Base-by-base conservation (phyloP, 192 early-diverging fungal genomes). In the Backusella parvicylindrica region DNA sequence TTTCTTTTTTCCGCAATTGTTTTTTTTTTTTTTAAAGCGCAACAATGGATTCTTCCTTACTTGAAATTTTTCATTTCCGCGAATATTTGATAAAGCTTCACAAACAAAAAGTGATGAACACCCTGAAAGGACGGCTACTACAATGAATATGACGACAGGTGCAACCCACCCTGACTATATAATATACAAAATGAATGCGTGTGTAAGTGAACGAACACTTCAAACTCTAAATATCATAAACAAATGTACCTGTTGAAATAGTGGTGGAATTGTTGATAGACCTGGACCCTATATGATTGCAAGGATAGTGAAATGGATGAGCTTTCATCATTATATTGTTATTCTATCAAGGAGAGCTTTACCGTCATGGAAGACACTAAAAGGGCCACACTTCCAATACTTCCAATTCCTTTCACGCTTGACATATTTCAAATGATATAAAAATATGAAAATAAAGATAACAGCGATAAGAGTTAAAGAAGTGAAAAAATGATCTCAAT, bases 41-140 rank as follows among this genome's bases (percentile, higher is more conserved):
- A 47, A 47, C 43, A 47, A 47, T 47, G 18, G 18, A 47, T 6
- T 47, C 6, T n/a, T n/a, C n/a, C 18, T n/a, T 36, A 89, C 90
- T 71, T 92, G 90, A 67, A 92, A 90, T 68, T 82, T 81, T 50
- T 91, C 87, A 77, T 94, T 94, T 18, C 91, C 92, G 2, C 86
- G 84, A 76, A 92, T 87, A 64, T 84, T 83, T 8, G 89, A 91
- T 83, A 91, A 86, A 21, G 86, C 80, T 74, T 94, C 92, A 70
- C 89, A 86, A 64, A 94, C 82, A 77, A 92, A 92, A n/a, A 94
- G 74, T 37, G 86, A 86, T 28, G 88, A 86, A 16, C 89, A 81
- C 11, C 77, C 85, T 28, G 89, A 86, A n/a, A 94, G 68, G n/a
- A 86, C 80, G 1, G 82, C 89, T 21, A 92, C 82, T 16, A 89